Evolutionary conservation across 129 eudicot genomes (phyloP), one percentile per base, ranked within the genome.

Genomic region (Chrysanthemum lavandulifolium): DNA sequence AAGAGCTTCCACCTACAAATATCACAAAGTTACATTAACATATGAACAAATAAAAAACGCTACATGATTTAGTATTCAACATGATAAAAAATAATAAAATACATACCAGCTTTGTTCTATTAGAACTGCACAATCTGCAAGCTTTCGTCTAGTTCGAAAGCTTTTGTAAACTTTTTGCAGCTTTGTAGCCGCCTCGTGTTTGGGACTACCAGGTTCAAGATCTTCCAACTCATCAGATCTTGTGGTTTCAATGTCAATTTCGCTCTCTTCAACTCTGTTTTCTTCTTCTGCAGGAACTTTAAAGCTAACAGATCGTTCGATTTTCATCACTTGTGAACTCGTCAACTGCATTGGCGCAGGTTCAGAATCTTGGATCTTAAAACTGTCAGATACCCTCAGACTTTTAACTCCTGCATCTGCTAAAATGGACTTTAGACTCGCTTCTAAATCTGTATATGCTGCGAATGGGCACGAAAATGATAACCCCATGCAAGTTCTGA

Each of bases 121-220:
- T 13, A 95, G 74, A 69, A 95, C 97, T 18, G 99, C 97, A 73
- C 97, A 91, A 83, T 95, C 97, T 1, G 99, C 99, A 10, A 95
- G 87, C 90, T 88, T 95, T 83, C 99, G 68, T 81, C 99, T 69
- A 8, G 97, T 95, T 55, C 99, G 78, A 65, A 90, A 95, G 83
- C 99, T 95, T 73, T 95, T 95, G 74, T 95, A 95, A 57, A 95
- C 99, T 75, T 91, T 95, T 79, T 95, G 99, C 79, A 95, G 79
- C 89, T 86, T 95, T 27, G 88, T 71, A 16, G 99, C 99, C 29
- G 99, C 99, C 76, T 90, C 91, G 59, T 94, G 87, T 72, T 88
- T 90, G 43, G 98, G 98, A 73, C 78, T 88, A 70, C 72, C 79
- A 5, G 77, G 68, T 33, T 80, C 80, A 63, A 79, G 55, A 72